Conservation (phyloP, 441 rosid species). For the Euphorbia schlechtendalii region DNA sequence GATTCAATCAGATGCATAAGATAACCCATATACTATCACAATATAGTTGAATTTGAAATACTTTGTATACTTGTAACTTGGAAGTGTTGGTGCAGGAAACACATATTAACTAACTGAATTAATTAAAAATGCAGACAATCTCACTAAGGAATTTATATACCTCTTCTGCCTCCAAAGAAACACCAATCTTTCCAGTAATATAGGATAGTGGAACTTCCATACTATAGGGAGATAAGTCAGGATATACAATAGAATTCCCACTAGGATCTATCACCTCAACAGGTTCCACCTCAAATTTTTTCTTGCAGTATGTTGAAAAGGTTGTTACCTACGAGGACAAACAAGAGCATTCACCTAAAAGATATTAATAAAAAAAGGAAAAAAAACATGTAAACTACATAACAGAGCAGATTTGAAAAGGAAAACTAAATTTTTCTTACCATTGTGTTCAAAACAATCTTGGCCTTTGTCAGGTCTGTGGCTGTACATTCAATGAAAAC, state of each 20-base stretch:
- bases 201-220: slow-evolving; percentile 82
- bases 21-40: not conserved
- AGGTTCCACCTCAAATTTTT: slow-evolving; percentile 82
- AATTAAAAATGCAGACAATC: not conserved
- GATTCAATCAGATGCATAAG: slow-evolving; percentile 1
- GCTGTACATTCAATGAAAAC: slow-evolving; percentile 98
- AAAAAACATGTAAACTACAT: not conserved
- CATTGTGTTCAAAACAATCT: slow-evolving; percentile 85
- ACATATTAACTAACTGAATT: not conserved
- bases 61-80: too few relatives aligned
- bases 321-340: slow-evolving; percentile 50
- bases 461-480: slow-evolving; percentile 91
- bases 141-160: slow-evolving; percentile 28
- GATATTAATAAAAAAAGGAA: not conserved
- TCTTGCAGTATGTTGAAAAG: slow-evolving; percentile 68
- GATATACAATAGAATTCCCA: slow-evolving; percentile 58
- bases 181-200: slow-evolving; percentile 70
- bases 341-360: slow-evolving; percentile 4
- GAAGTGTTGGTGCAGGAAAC: not conserved
- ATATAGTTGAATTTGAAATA: not conserved
- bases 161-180: slow-evolving; percentile 64
- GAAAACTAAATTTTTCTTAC: slow-evolving; percentile 31
- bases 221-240: slow-evolving; percentile 61
- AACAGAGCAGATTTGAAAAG: slow-evolving; percentile 13
- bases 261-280: slow-evolving; percentile 68